phyloP scores from a whole-genome alignment of 495 filamentous ascomycete species.

The Talaromyces thailandensis region DNA sequence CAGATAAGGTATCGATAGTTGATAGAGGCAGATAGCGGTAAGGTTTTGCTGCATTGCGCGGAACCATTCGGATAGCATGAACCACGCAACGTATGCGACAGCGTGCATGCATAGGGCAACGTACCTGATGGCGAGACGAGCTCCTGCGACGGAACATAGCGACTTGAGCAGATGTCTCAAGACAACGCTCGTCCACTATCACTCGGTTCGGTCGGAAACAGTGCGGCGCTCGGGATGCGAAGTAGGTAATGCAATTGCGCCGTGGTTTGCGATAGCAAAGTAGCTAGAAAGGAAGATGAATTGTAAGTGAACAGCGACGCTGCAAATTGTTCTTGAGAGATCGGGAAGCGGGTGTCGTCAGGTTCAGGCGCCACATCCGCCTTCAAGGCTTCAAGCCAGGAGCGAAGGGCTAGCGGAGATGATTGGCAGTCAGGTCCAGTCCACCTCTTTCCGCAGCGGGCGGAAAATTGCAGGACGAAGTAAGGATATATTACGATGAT shows the following conservation, averaged over 20 bases:
- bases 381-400: not conserved
- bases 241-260: not conserved
- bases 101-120: slow-evolving; percentile 12
- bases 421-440: not conserved
- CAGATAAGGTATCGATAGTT: slow-evolving; percentile 1
- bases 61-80: not conserved
- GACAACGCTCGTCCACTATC: slow-evolving; percentile 1
- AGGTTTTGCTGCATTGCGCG: not conserved
- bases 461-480: not conserved
- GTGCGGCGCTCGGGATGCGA: not conserved
- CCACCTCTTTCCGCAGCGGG: not conserved
- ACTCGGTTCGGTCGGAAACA: not conserved
- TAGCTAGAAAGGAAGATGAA: not conserved
- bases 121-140: slow-evolving; percentile 45
- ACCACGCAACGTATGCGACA: not conserved
- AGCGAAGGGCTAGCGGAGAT: slow-evolving; percentile 1
- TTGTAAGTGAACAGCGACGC: not conserved
- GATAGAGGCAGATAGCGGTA: not conserved
- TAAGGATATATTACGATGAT: not conserved
- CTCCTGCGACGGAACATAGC: slow-evolving; percentile 48
- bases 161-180: not conserved
- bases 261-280: not conserved
- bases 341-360: not conserved
- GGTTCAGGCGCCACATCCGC: not conserved
- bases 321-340: not conserved